Evolutionary conservation across 331 rosid species (phyloP).

Genomic region (Ulmus americana): DNA sequence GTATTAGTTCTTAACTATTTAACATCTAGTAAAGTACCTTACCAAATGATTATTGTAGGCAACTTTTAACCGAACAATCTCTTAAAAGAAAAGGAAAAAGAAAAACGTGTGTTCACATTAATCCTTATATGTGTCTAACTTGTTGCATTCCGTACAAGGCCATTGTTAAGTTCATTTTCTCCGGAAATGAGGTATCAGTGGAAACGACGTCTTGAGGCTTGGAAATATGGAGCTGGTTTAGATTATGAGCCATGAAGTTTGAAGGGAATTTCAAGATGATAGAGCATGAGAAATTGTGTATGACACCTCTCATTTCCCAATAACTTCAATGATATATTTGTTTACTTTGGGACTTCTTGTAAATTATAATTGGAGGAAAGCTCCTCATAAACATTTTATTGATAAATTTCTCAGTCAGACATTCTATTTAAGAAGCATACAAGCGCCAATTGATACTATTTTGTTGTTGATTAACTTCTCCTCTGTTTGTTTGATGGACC

Average conservation of each 20-base stretch:
- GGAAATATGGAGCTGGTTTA: slow-evolving; percentile 96
- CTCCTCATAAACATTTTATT: neutral
- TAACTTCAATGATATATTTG: too few species aligned
- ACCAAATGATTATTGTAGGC: too few species aligned
- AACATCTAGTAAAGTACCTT: too few species aligned
- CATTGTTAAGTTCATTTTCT: slow-evolving; percentile 44
- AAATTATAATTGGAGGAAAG: too few species aligned
- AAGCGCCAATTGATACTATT: neutral
- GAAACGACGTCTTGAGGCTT: slow-evolving; percentile 76
- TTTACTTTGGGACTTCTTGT: too few species aligned
- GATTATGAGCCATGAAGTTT: slow-evolving; percentile 58
- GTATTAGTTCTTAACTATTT: slow-evolving; percentile 27
- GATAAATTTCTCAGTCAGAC: neutral
- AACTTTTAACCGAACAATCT: too few species aligned
- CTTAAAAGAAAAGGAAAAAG: too few species aligned
- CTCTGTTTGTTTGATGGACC: neutral
- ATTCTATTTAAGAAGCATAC: neutral
- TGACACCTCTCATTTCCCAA: neutral
- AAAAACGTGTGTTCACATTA: neutral
- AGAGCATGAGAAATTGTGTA: neutral
- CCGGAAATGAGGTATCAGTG: slow-evolving; percentile 54
- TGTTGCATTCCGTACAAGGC: slow-evolving; percentile 38
- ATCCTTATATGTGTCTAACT: slow-evolving; percentile 12
- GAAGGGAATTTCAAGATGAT: neutral
- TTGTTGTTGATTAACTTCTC: neutral